Base-by-base conservation (phyloP, 208 protist species). In the Borovskyia barvae region DNA sequence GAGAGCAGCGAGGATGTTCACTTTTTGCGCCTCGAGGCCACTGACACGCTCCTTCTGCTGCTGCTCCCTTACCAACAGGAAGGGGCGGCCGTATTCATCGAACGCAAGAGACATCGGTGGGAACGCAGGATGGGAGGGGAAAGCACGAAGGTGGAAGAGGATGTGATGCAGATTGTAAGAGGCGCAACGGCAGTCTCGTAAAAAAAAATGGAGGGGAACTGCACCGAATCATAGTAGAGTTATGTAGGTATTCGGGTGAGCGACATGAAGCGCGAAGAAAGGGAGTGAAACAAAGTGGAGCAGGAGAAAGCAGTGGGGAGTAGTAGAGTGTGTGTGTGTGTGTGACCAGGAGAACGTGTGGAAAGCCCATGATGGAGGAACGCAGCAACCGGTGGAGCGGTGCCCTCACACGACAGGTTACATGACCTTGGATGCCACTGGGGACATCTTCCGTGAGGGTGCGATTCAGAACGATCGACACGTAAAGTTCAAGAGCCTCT, bases 81-180 rank as follows among this genome's bases (percentile, higher is more conserved):
- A 99, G 20, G 99, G 99, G 20, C 98, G 85, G 20, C 99, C 99
- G 80, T 97, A 99, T 68, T 99, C 98, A 66, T 99, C 99, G 75
- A 99, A 99, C 5, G 95, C 92, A 40, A 99, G 76, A 66, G 87
- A 92, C 97, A 98, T 97, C 47, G 11, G n/a, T n/a, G n/a, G n/a
- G n/a, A n/a, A 54, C 17, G 25, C 41, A 28, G n/a, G n/a, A n/a
- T n/a, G n/a, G n/a, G n/a, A n/a, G n/a, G n/a, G n/a, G n/a, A n/a
- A n/a, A n/a, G n/a, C n/a, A n/a, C n/a, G n/a, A n/a, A n/a, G n/a
- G n/a, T n/a, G n/a, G n/a, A n/a, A n/a, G n/a, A n/a, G n/a, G n/a
- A n/a, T n/a, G n/a, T n/a, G n/a, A n/a, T n/a, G n/a, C n/a, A n/a
- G n/a, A n/a, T n/a, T n/a, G n/a, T n/a, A n/a, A n/a, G n/a, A n/a